These are phyloP conservation scores for Puccinia coronata DNA, from an alignment of 1,284 basidiomycete species.

Conservation along the genomic window DNA sequence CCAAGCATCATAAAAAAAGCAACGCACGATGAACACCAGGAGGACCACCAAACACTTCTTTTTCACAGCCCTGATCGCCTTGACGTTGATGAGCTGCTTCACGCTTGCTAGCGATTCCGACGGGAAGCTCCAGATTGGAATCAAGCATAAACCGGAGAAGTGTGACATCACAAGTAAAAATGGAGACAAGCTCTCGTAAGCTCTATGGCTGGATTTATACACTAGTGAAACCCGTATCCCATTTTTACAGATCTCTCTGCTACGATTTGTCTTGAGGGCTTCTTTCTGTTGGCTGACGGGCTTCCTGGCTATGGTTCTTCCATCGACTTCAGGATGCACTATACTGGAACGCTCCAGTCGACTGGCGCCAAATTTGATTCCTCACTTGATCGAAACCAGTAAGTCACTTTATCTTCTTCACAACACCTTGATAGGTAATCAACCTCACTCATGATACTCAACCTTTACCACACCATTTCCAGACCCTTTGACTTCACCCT, in stretches of 20 bases:
- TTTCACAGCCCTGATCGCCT: neutral
- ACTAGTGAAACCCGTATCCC: no score
- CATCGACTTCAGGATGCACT: slow-evolving; percentile 39
- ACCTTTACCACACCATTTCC: neutral
- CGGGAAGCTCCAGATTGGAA: slow-evolving; percentile 37
- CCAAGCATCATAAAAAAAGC: no score
- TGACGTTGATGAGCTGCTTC: slow-evolving; percentile 8
- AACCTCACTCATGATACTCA: slow-evolving; percentile 5
- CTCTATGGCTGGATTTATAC: no score
- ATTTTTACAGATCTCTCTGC: neutral
- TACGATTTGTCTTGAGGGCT: neutral
- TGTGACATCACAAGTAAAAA: slow-evolving; percentile 43
- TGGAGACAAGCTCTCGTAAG: slow-evolving; percentile 45
- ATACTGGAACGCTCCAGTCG: slow-evolving; percentile 40
- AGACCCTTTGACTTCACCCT: slow-evolving; percentile 52
- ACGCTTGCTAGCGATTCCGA: neutral
- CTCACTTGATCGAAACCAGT: slow-evolving; percentile 45
- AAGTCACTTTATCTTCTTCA: neutral
- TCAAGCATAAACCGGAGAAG: slow-evolving; percentile 36
- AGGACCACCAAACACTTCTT: neutral
- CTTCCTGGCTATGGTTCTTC: neutral
- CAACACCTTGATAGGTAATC: no score
- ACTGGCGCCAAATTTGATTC: slow-evolving; percentile 47
- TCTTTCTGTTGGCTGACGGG: neutral
- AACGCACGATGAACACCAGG: slow-evolving; percentile 1